phyloP scores from a whole-genome alignment of 148 eudicot species.

The Mesembryanthemum crystallinum region DNA sequence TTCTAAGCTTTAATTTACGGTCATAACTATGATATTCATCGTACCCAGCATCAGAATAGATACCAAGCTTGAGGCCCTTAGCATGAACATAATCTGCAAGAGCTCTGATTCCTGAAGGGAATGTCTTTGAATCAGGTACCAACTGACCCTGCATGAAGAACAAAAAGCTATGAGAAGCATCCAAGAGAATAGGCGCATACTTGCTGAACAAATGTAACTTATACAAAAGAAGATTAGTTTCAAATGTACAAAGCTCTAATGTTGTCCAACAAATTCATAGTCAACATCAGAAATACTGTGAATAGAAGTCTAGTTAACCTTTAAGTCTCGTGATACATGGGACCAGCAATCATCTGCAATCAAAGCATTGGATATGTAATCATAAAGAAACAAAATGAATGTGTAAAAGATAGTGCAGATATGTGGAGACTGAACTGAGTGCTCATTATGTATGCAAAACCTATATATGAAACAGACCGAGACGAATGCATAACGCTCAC shows the following conservation, averaged over 20 bases:
- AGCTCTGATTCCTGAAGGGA: constrained; percentile 86
- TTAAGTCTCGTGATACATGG: constrained; percentile 30
- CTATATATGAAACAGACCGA: background rate
- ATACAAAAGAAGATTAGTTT: background rate
- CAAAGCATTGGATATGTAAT: constrained; percentile 9
- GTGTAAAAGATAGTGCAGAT: background rate
- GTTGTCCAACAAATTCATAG: background rate
- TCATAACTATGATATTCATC: constrained; percentile 18
- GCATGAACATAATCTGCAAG: constrained; percentile 92
- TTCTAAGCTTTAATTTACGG: too few species aligned
- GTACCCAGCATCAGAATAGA: constrained; percentile 99
- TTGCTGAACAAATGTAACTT: background rate
- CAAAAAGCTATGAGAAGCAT: constrained; percentile 13
- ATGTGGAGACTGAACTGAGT: constrained; percentile 6
- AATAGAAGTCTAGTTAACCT: constrained; percentile 35
- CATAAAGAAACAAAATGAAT: constrained; percentile 5
- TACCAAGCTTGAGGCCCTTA: constrained; percentile 92
- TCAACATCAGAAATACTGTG: background rate
- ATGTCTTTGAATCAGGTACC: constrained; percentile 76
- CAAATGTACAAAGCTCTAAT: background rate
- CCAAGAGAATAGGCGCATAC: background rate
- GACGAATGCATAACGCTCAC: constrained; percentile 33
- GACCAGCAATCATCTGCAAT: constrained; percentile 96
- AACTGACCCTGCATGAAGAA: constrained; percentile 55
- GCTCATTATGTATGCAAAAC: background rate